phyloP scores from a whole-genome alignment of 768 basidiomycete species.

The Lyophyllum decastes region DNA sequence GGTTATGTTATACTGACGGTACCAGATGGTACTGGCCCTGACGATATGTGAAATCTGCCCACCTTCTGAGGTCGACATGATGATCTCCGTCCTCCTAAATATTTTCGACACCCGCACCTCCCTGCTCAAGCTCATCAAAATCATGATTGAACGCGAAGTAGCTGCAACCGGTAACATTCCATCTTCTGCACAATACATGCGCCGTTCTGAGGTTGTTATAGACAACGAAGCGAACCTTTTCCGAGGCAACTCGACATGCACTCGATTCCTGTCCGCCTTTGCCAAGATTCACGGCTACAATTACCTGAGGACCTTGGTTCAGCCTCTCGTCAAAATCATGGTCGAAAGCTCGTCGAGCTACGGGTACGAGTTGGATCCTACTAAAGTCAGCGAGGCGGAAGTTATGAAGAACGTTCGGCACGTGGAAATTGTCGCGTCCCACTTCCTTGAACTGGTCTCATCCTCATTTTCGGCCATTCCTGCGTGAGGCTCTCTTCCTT shows the following conservation, averaged over 20 bases:
- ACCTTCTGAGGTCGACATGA: constrained; percentile 74
- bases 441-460: constrained; percentile 74
- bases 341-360: constrained; percentile 68
- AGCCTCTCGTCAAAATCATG: constrained; percentile 79
- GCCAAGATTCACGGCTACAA: constrained; percentile 90
- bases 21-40: constrained; percentile 73
- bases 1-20: constrained; percentile 1
- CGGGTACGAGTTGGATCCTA: constrained; percentile 79
- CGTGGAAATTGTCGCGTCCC: constrained; percentile 71
- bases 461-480: constrained; percentile 73
- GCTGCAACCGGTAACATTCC: constrained; percentile 60
- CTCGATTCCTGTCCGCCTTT: constrained; percentile 84
- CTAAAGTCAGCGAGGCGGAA: constrained; percentile 57
- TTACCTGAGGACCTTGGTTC: constrained; percentile 80
- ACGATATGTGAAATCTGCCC: constrained; percentile 90
- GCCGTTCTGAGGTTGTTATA: constrained; percentile 28
- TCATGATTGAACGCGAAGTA: constrained; percentile 86
- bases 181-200: not conserved
- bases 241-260: constrained; percentile 84
- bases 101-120: constrained; percentile 79
- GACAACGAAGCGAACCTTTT: constrained; percentile 84
- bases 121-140: constrained; percentile 73
- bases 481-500: constrained; percentile 50
- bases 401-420: constrained; percentile 67
- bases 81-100: constrained; percentile 84